Conservation (phyloP, 2,329 filamentous ascomycete species). For the Talaromyces sp. region DNA sequence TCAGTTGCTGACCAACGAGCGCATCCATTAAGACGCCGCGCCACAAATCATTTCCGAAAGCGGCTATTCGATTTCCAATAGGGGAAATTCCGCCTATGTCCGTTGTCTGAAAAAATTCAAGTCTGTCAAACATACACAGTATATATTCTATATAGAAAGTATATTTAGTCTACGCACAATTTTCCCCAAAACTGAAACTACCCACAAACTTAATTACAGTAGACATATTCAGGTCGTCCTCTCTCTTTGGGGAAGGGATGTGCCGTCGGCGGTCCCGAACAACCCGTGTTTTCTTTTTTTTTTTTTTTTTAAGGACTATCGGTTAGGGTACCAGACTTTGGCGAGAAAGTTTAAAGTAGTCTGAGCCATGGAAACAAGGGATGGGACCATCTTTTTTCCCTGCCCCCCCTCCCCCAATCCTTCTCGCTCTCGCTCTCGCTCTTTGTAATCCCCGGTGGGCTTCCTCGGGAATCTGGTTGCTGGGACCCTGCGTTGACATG, state of each 20-base stretch:
- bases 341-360: not conserved
- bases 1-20: too few species aligned
- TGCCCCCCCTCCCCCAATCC: not conserved
- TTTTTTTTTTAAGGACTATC: too few species aligned
- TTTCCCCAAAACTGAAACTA: not conserved
- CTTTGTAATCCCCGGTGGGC: not conserved
- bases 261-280: not conserved
- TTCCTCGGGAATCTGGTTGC: not conserved
- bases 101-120: not conserved
- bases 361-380: not conserved
- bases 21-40: not conserved
- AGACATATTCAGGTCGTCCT: too few species aligned
- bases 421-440: too few species aligned
- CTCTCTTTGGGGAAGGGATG: not conserved
- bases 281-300: not conserved
- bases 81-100: not conserved
- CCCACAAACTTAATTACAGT: not conserved
- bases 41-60: not conserved
- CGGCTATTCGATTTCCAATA: not conserved
- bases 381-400: not conserved
- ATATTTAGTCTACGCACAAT: not conserved
- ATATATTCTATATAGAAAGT: not conserved
- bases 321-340: not conserved
- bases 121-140: not conserved
- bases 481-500: not conserved